phyloP scores from a whole-genome alignment of 2,329 filamentous ascomycete species.

The Ophiobolus disseminans region DNA sequence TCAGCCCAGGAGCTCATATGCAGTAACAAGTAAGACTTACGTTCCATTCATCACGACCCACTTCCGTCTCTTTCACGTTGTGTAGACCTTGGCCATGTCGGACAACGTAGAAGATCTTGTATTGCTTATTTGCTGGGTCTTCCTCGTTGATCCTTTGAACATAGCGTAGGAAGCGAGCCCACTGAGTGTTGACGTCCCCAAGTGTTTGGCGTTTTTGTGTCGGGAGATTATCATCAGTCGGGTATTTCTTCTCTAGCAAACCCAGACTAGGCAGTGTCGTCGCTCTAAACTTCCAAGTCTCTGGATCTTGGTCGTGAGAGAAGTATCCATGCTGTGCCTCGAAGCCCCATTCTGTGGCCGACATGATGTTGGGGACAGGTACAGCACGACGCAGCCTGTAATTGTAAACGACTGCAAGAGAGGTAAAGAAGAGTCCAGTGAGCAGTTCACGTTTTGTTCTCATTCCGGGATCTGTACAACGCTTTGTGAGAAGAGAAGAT shows the following conservation, averaged over 20 bases:
- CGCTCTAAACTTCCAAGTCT: conserved; percentile 20
- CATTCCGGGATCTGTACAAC: no score
- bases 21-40: conserved; percentile 46
- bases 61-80: conserved; percentile 67
- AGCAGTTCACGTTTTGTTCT: no score
- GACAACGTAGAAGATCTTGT: conserved; percentile 70
- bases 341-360: conserved; percentile 9
- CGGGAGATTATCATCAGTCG: conserved; percentile 56
- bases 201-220: conserved; percentile 25
- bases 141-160: conserved; percentile 61
- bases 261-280: conserved; percentile 56
- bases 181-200: conserved; percentile 62
- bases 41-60: conserved; percentile 71
- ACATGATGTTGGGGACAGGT: neutral
- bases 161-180: conserved; percentile 65
- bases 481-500: no score
- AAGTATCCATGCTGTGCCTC: conserved; percentile 20
- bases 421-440: neutral
- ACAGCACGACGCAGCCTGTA: neutral
- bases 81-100: conserved; percentile 71
- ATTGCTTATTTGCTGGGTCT: conserved; percentile 53
- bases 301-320: conserved; percentile 21
- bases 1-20: neutral
- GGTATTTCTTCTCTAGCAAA: conserved; percentile 65
- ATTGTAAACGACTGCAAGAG: neutral